Evolutionary conservation across 164 flowering plant genomes (phyloP), one percentile per base, ranked within the genome.

Genomic region (Nelumbo lutea): DNA sequence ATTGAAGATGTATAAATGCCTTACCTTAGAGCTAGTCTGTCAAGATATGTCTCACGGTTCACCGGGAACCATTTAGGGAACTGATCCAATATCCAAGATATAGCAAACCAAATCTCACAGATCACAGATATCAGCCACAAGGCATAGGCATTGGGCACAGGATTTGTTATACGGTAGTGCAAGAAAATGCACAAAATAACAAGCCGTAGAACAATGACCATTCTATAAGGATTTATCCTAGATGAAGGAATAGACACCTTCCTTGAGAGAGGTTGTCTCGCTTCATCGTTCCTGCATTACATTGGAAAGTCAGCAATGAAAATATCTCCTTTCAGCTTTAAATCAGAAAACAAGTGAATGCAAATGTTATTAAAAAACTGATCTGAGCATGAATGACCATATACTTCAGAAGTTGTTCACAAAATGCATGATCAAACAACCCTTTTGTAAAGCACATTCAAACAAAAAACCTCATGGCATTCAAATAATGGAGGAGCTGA

Each of bases 131-230:
- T 27, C 27, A 27, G 27, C 27, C 27, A 27, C 27, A 27, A 27
- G 27, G 27, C 27, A 27, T 27, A 27, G 27, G 27, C 27, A 27
- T 27, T 27, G 27, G 27, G 27, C 27, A 27, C 27, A 27, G 27
- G 27, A 27, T 27, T 27, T 27, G 27, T 27, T 27, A 27, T 27
- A 27, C 27, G 27, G 27, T 27, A 27, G 27, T 27, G 27, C 27
- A 27, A 27, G 27, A 27, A 27, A 27, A 27, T 27, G 65, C 78
- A 70, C 42, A 84, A 79, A 57, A 84, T 70, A 39, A 73, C 45
- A 59, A 84, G 86, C 51, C 88, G 88, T 15, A 84, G 69, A 68
- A 75, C 69, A 59, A 84, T 82, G 68, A 84, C 78, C 79, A 84
- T 27, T 27, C 27, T 27, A 27, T 27, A 27, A 27, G 27, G 27